Percentiles rank a stretch among this genome's conserved stretches.
These are phyloP conservation scores for Penicillium brasilianum DNA, from an alignment of 2,329 filamentous ascomycete genomes.

Conservation along the genomic window DNA sequence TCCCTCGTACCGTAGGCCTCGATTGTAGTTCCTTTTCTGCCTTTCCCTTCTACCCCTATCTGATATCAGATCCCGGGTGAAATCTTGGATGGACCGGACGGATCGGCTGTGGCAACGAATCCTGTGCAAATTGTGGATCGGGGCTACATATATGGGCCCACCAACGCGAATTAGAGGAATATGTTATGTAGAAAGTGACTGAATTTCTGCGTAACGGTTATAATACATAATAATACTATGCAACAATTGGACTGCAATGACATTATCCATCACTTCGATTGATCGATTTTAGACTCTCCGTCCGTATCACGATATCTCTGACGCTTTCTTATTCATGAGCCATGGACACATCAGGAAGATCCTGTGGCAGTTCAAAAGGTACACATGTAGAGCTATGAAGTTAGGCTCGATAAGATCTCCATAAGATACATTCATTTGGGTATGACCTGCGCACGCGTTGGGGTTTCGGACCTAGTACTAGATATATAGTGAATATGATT, in stretches of 20 bases:
- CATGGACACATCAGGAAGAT: not conserved
- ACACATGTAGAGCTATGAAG: not conserved
- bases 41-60: not conserved
- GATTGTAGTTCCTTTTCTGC: not conserved
- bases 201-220: too few relatives aligned
- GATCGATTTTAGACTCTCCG: slow-evolving; percentile 8
- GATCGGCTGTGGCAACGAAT: slow-evolving; percentile 17
- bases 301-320: not conserved
- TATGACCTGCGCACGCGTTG: not conserved
- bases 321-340: not conserved
- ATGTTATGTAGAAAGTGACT: not conserved
- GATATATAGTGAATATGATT: not conserved
- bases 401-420: too few relatives aligned
- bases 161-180: slow-evolving; percentile 12
- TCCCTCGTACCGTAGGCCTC: not conserved
- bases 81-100: slow-evolving; percentile 7
- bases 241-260: not conserved
- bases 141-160: slow-evolving; percentile 2
- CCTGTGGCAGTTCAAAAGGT: not conserved
- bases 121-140: slow-evolving; percentile 1
- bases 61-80: slow-evolving; percentile 14
- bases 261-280: slow-evolving; percentile 7
- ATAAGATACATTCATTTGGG: too few relatives aligned
- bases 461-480: not conserved
- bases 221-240: slow-evolving; percentile 3